These are phyloP conservation scores for Litsea cubeba DNA, from an alignment of 164 flowering plant genomes.

Conservation along the genomic window DNA sequence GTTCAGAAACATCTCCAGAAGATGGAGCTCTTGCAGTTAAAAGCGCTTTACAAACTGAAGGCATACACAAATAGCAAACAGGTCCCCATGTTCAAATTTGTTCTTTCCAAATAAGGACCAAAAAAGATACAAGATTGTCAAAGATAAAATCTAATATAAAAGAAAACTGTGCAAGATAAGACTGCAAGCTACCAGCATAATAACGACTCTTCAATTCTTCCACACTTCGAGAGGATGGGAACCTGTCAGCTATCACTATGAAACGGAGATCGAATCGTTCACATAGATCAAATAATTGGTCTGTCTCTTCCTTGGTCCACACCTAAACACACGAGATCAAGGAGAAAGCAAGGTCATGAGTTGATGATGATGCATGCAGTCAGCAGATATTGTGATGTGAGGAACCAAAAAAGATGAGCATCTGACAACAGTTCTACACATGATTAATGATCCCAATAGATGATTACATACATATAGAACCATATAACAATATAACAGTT, in stretches of 20 bases:
- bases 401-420: not conserved
- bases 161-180: not conserved
- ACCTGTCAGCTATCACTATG: slow-evolving; percentile 85
- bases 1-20: slow-evolving; percentile 64
- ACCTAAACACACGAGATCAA: slow-evolving; percentile 27
- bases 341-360: not conserved
- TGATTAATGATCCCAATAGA: too few species aligned
- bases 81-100: not conserved
- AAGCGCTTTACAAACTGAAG: slow-evolving; percentile 69
- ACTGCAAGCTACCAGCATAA: slow-evolving; percentile 60
- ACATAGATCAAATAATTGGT: slow-evolving; percentile 85
- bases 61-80: slow-evolving; percentile 10
- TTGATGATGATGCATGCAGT: not conserved
- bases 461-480: too few species aligned
- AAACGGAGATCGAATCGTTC: slow-evolving; percentile 90
- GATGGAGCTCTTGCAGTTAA: slow-evolving; percentile 72
- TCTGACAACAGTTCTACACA: not conserved
- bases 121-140: not conserved
- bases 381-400: not conserved
- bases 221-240: slow-evolving; percentile 67
- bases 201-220: slow-evolving; percentile 97
- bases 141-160: not conserved
- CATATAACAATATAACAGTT: too few species aligned
- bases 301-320: slow-evolving; percentile 97
- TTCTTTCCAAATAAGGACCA: not conserved